Base-by-base conservation (phyloP, 805 yeast species). In the Yarrowia deformans region DNA sequence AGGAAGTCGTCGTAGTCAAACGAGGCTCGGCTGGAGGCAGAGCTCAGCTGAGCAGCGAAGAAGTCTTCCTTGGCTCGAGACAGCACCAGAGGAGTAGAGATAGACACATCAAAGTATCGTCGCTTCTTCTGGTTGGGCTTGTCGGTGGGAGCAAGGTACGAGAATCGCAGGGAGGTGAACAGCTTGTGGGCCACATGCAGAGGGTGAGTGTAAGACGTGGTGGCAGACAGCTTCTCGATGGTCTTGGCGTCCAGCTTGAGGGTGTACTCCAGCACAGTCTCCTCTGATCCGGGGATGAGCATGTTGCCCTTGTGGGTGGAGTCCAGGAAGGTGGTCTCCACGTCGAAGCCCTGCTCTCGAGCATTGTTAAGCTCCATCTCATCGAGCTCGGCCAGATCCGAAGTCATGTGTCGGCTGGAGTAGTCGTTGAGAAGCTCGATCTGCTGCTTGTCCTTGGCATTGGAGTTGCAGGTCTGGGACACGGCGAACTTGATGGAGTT, bases 101-200 rank as follows among this genome's bases (percentile, higher is more conserved):
- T 42, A 14, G 68, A 60, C 14, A 69, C 70, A 16, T 69, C 70
- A 52, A 55, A 69, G 63, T 69, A 69, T 64, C 67, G 54, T 48
- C 70, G 69, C 56, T 54, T 46, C 46, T 32, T 43, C 34, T 40
- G 49, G 32, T 42, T 45, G 19, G 63, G 63, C 37, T 60, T 52
- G n/a, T 64, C 63, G 5, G 68, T 69, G 23, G 69, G 56, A 13
- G 68, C 52, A n/a, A 67, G 69, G 66, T 50, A 63, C 13, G 70
- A 69, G 37, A 69, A 54, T 23, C 60, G 61, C 35, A 69, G 64
- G 8, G 56, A 48, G 14, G 67, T 49, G 54, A 40, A 35, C 23
- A 63, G 46, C 67, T 63, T 63, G 46, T 63, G 67, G 10, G 23
- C 46, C n/a, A 63, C 46, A 23, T 63, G 45, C 35, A 63, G 35